These are phyloP conservation scores for Artomyces pyxidatus DNA, from an alignment of 768 basidiomycete species.

Conservation along the genomic window DNA sequence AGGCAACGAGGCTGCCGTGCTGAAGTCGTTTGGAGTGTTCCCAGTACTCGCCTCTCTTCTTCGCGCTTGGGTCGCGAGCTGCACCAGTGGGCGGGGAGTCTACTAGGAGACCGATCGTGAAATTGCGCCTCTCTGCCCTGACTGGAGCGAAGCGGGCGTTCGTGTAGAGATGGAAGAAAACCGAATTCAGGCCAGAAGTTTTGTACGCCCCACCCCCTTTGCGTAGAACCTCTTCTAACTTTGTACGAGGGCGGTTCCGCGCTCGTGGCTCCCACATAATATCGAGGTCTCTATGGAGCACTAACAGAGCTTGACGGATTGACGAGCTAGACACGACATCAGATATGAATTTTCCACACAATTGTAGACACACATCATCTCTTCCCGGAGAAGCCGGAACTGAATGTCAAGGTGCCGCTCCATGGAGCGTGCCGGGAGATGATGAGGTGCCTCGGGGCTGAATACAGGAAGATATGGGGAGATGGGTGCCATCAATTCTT, in stretches of 20 bases:
- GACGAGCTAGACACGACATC: conserved; percentile 10
- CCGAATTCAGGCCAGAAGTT: conserved; percentile 33
- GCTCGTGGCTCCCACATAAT: conserved; percentile 5
- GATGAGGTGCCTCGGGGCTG: conserved; percentile 54
- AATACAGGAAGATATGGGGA: conserved; percentile 57
- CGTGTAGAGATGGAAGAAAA: conserved; percentile 60
- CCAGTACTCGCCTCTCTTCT: conserved; percentile 48
- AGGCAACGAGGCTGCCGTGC: conserved; percentile 55
- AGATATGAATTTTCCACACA: neutral
- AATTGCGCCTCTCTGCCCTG: conserved; percentile 42
- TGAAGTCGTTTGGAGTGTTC: conserved; percentile 52
- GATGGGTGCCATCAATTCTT: conserved; percentile 44
- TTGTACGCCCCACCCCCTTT: conserved; percentile 53
- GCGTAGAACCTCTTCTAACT: conserved; percentile 37
- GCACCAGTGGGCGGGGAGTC: conserved; percentile 51
- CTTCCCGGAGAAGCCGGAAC: conserved; percentile 68
- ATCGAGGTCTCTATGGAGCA: conserved; percentile 13
- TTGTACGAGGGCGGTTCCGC: conserved; percentile 22
- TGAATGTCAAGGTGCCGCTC: conserved; percentile 63
- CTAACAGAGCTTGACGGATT: conserved; percentile 14
- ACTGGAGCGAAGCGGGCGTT: conserved; percentile 39
- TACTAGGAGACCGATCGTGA: conserved; percentile 38
- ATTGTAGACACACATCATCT: conserved; percentile 42
- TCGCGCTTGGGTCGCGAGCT: conserved; percentile 33
- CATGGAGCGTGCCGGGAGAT: conserved; percentile 48